Percentiles rank a stretch among this genome's conserved stretches.
Conservation (phyloP, 2,329 filamentous ascomycete species). For the Curvularia sp. region DNA sequence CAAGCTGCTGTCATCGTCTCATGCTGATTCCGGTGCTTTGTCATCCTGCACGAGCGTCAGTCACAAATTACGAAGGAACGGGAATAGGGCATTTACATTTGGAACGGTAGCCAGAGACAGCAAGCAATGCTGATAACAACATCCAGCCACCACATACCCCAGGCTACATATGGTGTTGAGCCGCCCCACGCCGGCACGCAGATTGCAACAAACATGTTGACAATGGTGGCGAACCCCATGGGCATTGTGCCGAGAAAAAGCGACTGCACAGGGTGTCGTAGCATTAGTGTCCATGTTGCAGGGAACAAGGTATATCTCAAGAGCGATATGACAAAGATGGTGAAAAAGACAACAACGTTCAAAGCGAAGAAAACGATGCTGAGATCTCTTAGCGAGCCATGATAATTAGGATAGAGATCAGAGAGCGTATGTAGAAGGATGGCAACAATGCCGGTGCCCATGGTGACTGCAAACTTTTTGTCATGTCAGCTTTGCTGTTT, state of each 20-base stretch:
- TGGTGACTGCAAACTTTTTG: conserved; percentile 31
- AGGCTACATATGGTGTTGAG: conserved; percentile 56
- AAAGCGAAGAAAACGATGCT: conserved; percentile 67
- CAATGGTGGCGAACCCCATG: conserved; percentile 72
- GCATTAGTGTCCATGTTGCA: conserved; percentile 70
- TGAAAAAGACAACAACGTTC: conserved; percentile 63
- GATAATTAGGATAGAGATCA: conserved; percentile 58
- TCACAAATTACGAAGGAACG: no score
- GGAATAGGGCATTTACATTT: conserved; percentile 27
- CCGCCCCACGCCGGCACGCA: conserved; percentile 67
- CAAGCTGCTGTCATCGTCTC: conserved; percentile 67
- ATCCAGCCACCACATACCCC: conserved; percentile 60
- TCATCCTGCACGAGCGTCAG: conserved; percentile 32
- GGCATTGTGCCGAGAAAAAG: conserved; percentile 72
- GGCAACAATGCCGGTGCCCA: conserved; percentile 50
- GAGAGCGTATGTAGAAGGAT: conserved; percentile 68
- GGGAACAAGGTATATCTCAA: conserved; percentile 71
- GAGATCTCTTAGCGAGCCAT: conserved; percentile 59
- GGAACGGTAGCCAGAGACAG: conserved; percentile 47
- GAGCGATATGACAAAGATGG: conserved; percentile 62
- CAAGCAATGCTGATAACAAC: conserved; percentile 52
- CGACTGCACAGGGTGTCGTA: conserved; percentile 69
- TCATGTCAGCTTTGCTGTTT: neutral
- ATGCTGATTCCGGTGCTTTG: conserved; percentile 34
- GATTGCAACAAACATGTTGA: conserved; percentile 69